Evolutionary conservation across 1,284 basidiomycete genomes (phyloP).

Genomic region (Rhizoctonia solani): DNA sequence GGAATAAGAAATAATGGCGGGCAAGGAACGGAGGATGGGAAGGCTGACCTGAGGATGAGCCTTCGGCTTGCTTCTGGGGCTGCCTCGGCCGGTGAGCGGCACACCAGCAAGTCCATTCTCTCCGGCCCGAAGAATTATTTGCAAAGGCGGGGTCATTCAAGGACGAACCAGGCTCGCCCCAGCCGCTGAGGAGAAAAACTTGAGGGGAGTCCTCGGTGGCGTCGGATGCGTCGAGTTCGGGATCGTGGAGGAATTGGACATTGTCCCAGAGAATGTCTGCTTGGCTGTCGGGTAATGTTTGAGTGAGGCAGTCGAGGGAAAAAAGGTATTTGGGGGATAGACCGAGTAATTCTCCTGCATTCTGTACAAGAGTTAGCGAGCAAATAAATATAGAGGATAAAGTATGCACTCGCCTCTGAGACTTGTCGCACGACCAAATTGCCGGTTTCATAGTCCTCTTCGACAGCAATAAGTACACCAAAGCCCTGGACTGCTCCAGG

Average conservation of each 20-base stretch:
- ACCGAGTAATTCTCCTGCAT: constrained; percentile 69
- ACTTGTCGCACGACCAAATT: constrained; percentile 74
- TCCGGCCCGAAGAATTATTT: constrained; percentile 34
- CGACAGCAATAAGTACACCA: constrained; percentile 78
- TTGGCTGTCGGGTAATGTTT: constrained; percentile 70
- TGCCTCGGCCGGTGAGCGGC: constrained; percentile 67
- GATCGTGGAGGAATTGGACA: constrained; percentile 67
- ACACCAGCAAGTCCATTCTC: constrained; percentile 84
- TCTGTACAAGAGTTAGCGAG: constrained; percentile 49
- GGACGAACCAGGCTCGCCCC: constrained; percentile 64
- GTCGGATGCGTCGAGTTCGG: constrained; percentile 51
- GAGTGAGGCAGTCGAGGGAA: constrained; percentile 74
- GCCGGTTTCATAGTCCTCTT: constrained; percentile 64
- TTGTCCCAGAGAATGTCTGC: constrained; percentile 78
- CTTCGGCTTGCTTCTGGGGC: constrained; percentile 36
- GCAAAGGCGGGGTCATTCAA: constrained; percentile 44
- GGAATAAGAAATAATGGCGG: not conserved
- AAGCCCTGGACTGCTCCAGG: constrained; percentile 87
- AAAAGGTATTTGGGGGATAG: constrained; percentile 80
- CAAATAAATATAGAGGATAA: not conserved
- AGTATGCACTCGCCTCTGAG: constrained; percentile 64
- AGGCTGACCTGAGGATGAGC: not conserved
- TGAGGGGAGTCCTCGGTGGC: constrained; percentile 51
- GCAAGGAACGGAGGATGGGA: not conserved
- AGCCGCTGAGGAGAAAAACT: constrained; percentile 74